Evolutionary conservation across 495 filamentous ascomycete genomes (phyloP).

Genomic region (Trypethelium eluteriae): DNA sequence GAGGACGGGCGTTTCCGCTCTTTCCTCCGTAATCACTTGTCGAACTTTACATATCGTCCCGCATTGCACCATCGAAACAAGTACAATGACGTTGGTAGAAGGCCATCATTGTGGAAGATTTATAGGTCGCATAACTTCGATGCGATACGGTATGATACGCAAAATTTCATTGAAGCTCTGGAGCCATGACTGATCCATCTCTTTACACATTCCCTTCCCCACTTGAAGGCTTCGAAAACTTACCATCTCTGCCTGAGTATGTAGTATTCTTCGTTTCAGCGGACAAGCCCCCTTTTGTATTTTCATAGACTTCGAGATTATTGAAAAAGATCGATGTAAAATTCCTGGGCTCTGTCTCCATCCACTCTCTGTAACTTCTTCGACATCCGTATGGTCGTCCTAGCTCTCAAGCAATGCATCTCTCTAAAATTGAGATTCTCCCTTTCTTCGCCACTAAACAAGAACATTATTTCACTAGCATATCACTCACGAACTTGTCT

Average conservation of each 20-base stretch:
- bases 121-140: too few species aligned
- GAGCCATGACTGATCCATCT: constrained; percentile 24
- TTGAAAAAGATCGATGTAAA: too few species aligned
- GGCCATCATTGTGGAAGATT: neutral
- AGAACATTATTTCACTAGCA: too few species aligned
- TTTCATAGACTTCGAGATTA: too few species aligned
- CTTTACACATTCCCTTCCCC: constrained; percentile 26
- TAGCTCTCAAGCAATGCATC: neutral
- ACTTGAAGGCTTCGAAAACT: constrained; percentile 21
- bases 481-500: neutral
- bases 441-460: neutral
- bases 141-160: too few species aligned
- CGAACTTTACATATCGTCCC: too few species aligned
- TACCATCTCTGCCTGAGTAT: constrained; percentile 21
- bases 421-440: too few species aligned
- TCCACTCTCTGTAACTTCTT: too few species aligned
- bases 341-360: too few species aligned
- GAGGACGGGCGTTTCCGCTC: neutral
- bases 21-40: constrained; percentile 2
- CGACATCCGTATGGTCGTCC: neutral
- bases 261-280: neutral
- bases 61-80: neutral
- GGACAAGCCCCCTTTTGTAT: too few species aligned
- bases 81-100: neutral
- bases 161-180: neutral